Conservation (phyloP, 1,284 basidiomycete species). For the Athelia sp. region DNA sequence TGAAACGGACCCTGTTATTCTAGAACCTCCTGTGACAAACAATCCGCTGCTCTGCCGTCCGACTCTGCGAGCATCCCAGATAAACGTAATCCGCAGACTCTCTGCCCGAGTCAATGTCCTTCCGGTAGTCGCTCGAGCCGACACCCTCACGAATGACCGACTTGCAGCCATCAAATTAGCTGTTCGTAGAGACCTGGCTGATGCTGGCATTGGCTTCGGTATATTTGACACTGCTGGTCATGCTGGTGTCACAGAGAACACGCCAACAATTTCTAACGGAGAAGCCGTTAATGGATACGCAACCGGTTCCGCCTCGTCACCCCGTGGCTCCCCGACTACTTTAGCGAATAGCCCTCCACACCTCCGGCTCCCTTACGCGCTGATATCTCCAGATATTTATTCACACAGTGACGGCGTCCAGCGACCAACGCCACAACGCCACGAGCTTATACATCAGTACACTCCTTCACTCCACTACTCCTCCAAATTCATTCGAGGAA, state of each 20-base stretch:
- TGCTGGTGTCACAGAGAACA: conserved; percentile 38
- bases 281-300: conserved; percentile 47
- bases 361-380: conserved; percentile 67
- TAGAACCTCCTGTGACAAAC: conserved; percentile 71
- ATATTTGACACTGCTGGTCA: conserved; percentile 71
- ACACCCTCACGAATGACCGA: conserved; percentile 87
- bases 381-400: conserved; percentile 76
- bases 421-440: conserved; percentile 46
- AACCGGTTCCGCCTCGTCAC: conserved; percentile 43
- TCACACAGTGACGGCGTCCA: conserved; percentile 75
- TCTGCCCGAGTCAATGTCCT: conserved; percentile 93
- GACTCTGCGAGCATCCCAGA: conserved; percentile 71
- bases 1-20: conserved; percentile 67
- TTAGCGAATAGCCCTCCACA: conserved; percentile 46
- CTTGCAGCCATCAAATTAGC: conserved; percentile 72
- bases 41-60: conserved; percentile 63
- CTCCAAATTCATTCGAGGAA: conserved; percentile 50
- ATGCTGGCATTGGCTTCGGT: conserved; percentile 78
- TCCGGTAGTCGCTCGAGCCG: conserved; percentile 90
- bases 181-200: conserved; percentile 70
- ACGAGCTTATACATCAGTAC: conserved; percentile 68
- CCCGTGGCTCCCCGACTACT: conserved; percentile 16
- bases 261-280: conserved; percentile 30
- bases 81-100: conserved; percentile 85
- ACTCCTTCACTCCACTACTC: conserved; percentile 43